Evolutionary conservation across 192 early-diverging fungal genomes (phyloP), one percentile per base, ranked within the genome.

Genomic region (Rhizoclosmatium sp.): DNA sequence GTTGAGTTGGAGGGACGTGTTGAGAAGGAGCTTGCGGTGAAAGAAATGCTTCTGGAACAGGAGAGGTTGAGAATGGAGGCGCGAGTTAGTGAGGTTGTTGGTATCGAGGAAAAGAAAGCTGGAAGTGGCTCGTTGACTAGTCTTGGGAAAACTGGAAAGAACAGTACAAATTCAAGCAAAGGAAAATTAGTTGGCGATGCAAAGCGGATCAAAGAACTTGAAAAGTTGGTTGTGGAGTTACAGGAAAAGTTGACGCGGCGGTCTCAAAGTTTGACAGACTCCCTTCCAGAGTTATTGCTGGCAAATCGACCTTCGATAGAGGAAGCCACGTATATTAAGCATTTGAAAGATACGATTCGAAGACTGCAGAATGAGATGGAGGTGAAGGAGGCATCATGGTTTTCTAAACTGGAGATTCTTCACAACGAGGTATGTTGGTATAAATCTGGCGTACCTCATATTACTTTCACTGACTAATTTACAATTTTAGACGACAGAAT

Each of bases 321-420:
- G 39, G 78, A 80, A 47, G 78, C 69, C 1, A 65, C 49, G 5
- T 80, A 80, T 70, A 72, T 81, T 65, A 5, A 65, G 49, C 73
- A 81, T 48, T 65, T 81, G 60, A 81, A 78, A 46, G 80, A 81
- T 31, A 51, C 67, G 16, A 47, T 81, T 46, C 65, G 69, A 54
- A 39, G 76, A 21, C 31, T 81, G 64, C 71, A 81, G 58, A 54
- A 31, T 39, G 80, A 81, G 42, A 3, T 66, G 45, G 80, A 81
- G 31, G 42, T 64, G 16, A 59, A 66, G 31, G 73, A 76, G 71
- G 39, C 64, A 19, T 14, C 66, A 9, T 81, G 75, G 75, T 39
- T 44, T 9, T 56, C 67, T 3, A 68, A 65, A 66, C 67, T 81
- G 16, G 48, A 81, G 42, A 44, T 61, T 66, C 47, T 81, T 4